A percentile compares a stretch with the other conserved stretches of the same genome.
These are phyloP conservation scores for Lantana camara DNA, from an alignment of 257 asterid species.

Conservation along the genomic window DNA sequence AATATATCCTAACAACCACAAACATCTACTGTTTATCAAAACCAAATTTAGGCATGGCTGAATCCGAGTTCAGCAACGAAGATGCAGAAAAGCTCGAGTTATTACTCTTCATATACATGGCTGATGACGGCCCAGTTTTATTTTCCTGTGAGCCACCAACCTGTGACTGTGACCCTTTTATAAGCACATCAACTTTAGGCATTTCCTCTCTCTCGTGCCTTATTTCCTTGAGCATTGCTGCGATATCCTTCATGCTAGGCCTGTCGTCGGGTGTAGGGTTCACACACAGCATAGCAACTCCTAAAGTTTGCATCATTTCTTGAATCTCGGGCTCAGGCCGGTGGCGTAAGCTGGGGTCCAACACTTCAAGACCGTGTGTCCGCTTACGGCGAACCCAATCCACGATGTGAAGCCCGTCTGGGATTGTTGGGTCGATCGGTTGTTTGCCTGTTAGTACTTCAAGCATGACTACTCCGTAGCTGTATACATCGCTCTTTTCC, in stretches of 20 bases:
- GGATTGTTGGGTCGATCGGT: constrained; percentile 80
- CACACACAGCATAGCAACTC: constrained; percentile 83
- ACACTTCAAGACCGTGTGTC: constrained; percentile 41
- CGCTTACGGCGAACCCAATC: constrained; percentile 77
- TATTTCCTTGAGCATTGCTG: constrained; percentile 82
- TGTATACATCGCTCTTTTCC: constrained; percentile 81
- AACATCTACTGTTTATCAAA: constrained; percentile 29
- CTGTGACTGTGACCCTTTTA: constrained; percentile 41
- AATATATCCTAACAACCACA: background rate
- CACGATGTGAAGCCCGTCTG: constrained; percentile 79
- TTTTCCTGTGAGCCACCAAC: constrained; percentile 28
- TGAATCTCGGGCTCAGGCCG: constrained; percentile 63
- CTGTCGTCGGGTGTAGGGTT: constrained; percentile 70
- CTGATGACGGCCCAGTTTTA: constrained; percentile 49
- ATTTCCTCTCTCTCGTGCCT: constrained; percentile 68
- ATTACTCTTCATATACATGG: constrained; percentile 46
- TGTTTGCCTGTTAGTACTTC: constrained; percentile 82
- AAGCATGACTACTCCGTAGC: constrained; percentile 83
- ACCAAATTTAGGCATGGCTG: constrained; percentile 44
- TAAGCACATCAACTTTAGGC: constrained; percentile 40
- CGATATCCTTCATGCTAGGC: constrained; percentile 82
- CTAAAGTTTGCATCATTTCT: constrained; percentile 80
- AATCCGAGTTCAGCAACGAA: constrained; percentile 60
- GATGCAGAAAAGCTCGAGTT: constrained; percentile 72
- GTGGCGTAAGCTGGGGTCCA: constrained; percentile 47